phyloP scores from a whole-genome alignment of 371 early-diverging fungal species.

The Apophysomyces trapeziformis region DNA sequence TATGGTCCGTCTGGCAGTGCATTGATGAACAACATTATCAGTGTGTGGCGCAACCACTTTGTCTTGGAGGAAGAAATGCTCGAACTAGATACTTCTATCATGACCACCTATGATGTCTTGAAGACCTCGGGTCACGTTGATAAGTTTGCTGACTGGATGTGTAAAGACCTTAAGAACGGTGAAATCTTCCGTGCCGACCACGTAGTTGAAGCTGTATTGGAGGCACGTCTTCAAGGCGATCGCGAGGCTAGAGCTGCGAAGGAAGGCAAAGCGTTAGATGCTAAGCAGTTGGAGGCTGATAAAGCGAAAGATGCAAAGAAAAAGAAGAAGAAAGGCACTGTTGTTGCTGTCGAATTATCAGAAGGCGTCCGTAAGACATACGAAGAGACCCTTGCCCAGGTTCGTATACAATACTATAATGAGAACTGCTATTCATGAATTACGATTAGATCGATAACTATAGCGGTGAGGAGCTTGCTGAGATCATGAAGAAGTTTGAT shows the following conservation, averaged over 20 bases:
- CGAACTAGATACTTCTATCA: constrained; percentile 97
- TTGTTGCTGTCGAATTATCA: constrained; percentile 70
- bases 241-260: constrained; percentile 70
- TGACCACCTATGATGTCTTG: constrained; percentile 97
- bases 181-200: constrained; percentile 99
- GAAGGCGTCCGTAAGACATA: constrained; percentile 72
- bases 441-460: constrained; percentile 88
- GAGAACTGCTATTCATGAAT: not conserved
- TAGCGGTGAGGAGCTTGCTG: constrained; percentile 84
- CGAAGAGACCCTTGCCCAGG: constrained; percentile 87
- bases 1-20: constrained; percentile 98
- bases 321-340: constrained; percentile 72
- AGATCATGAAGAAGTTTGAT: constrained; percentile 85
- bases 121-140: constrained; percentile 99
- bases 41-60: constrained; percentile 96
- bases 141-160: constrained; percentile 99
- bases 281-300: constrained; percentile 39
- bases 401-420: constrained; percentile 23
- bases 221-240: constrained; percentile 86
- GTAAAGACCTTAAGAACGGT: constrained; percentile 92
- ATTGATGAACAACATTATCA: constrained; percentile 94
- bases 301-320: constrained; percentile 68
- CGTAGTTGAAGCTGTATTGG: constrained; percentile 93
- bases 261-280: constrained; percentile 41
- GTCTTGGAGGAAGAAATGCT: constrained; percentile 99